Evolutionary conservation across 2,329 filamentous ascomycete genomes (phyloP), one percentile per base, ranked within the genome.

Genomic region (Cercospora citrullina): DNA sequence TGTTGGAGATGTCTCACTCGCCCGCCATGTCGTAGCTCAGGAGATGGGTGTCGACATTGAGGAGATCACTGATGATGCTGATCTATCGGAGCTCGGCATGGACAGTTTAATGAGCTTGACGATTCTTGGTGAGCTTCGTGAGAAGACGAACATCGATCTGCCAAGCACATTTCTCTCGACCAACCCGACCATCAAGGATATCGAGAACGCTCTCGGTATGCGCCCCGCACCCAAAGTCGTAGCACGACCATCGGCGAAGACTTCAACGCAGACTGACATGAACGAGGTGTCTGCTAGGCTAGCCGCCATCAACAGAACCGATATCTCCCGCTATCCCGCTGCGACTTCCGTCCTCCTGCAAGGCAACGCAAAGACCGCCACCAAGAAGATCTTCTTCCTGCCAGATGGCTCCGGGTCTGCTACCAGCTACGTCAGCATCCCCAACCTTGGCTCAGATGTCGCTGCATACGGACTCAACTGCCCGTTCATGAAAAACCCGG

Each of bases 401-500:
- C 83, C 83, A 61, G 83, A 85, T 79, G 84, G 78, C 70, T 87
- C 81, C 70, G 84, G 89, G 80, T 76, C 86, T 64, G 88, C 89
- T 10, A 90, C 89, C n/a, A 90, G 87, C 1, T 91, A 91, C 80
- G 86, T 86, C 65, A 84, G 84, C 73, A 87, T 88, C 58, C 82
- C 85, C 55, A 85, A 86, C 70, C 81, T 86, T 60, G 82, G 82
- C 30, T 76, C 80, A n/a, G 81, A 85, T 69, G 79, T 85, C 72
- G 81, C 80, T 60, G 83, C 85, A 10, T 85, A 82, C 72, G 84
- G 84, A 64, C 79, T 91, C 72, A 91, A 91, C 79, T 91, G 87
- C 60, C 89, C 89, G 4, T 91, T 89, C 81, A 89, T 91, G 87
- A 90, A 88, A 80, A 86, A 84, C 1, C 89, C 89, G 0, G 84